Conservation (phyloP, 2,329 filamentous ascomycete genomes). For the Colletotrichum kahawae region DNA sequence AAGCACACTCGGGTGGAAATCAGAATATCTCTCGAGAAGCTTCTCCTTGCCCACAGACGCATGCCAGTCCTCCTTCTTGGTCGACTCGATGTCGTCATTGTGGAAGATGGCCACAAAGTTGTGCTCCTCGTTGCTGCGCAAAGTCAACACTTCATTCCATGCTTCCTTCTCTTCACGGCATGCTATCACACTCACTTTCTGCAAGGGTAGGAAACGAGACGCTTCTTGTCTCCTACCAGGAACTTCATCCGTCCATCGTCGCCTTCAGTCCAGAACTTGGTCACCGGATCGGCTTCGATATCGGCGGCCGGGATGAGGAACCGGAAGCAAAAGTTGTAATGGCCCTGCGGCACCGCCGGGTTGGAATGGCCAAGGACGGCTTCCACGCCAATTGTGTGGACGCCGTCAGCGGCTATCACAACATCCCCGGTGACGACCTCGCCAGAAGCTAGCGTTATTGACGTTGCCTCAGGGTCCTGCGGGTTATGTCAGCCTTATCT, state of each 20-base stretch:
- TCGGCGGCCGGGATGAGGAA: constrained; percentile 36
- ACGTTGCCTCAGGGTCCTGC: constrained; percentile 30
- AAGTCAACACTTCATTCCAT: not conserved
- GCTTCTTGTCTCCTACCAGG: constrained; percentile 26
- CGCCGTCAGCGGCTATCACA: constrained; percentile 49
- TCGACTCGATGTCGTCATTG: constrained; percentile 24
- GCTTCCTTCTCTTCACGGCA: too few species aligned
- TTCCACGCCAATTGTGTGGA: constrained; percentile 37
- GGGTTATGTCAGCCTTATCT: not conserved
- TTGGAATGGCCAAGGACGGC: constrained; percentile 31
- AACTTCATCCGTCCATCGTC: constrained; percentile 25
- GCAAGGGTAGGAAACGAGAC: constrained; percentile 38
- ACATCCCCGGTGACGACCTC: constrained; percentile 36
- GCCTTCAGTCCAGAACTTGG: constrained; percentile 32
- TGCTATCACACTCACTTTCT: constrained; percentile 27
- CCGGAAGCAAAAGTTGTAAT: constrained; percentile 39
- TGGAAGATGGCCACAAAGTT: constrained; percentile 41
- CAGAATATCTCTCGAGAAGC: constrained; percentile 31
- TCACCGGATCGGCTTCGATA: constrained; percentile 34
- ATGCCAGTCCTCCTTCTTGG: constrained; percentile 33
- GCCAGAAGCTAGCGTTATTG: constrained; percentile 33
- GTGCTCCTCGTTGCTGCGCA: constrained; percentile 32
- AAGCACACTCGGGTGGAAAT: constrained; percentile 30
- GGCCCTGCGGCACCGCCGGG: constrained; percentile 27
- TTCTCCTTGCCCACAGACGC: constrained; percentile 31